phyloP scores from a whole-genome alignment of 805 yeast genomes.

The Candida sphagnicola region DNA sequence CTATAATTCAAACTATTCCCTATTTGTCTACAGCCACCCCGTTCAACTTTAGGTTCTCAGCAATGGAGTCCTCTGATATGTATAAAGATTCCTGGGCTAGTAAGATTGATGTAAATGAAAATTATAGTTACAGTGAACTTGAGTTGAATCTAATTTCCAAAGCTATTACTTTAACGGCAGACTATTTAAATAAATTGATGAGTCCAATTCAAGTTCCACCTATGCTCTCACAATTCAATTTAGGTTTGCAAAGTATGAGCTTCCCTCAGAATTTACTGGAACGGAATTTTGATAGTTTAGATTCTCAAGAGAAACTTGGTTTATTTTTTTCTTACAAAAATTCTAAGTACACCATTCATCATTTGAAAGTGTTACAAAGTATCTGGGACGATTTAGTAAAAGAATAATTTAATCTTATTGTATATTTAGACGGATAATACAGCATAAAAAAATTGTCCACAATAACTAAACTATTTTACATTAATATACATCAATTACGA shows the following conservation, averaged over 20 bases:
- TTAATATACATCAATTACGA: background rate
- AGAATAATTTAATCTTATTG: constrained; percentile 5
- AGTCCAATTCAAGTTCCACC: constrained; percentile 5
- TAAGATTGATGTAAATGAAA: constrained; percentile 46
- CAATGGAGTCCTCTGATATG: constrained; percentile 26
- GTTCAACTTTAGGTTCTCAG: constrained; percentile 30
- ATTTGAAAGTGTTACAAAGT: constrained; percentile 9
- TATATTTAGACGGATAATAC: no score
- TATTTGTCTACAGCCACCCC: constrained; percentile 50
- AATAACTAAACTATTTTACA: background rate
- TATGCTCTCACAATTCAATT: constrained; percentile 1
- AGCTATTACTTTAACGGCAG: constrained; percentile 21
- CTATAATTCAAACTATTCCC: constrained; percentile 49
- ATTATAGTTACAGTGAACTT: constrained; percentile 35
- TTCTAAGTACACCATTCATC: constrained; percentile 5
- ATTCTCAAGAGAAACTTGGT: background rate
- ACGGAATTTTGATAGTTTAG: background rate
- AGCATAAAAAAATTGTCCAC: background rate
- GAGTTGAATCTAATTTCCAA: constrained; percentile 34
- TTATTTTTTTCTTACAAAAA: constrained; percentile 3
- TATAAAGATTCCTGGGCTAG: constrained; percentile 41
- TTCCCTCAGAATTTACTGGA: background rate
- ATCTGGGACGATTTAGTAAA: constrained; percentile 13
- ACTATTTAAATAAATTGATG: constrained; percentile 16
- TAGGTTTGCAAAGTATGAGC: background rate